These are phyloP conservation scores for Tricholoma flavovirens DNA, from an alignment of 768 basidiomycete genomes.

Conservation along the genomic window DNA sequence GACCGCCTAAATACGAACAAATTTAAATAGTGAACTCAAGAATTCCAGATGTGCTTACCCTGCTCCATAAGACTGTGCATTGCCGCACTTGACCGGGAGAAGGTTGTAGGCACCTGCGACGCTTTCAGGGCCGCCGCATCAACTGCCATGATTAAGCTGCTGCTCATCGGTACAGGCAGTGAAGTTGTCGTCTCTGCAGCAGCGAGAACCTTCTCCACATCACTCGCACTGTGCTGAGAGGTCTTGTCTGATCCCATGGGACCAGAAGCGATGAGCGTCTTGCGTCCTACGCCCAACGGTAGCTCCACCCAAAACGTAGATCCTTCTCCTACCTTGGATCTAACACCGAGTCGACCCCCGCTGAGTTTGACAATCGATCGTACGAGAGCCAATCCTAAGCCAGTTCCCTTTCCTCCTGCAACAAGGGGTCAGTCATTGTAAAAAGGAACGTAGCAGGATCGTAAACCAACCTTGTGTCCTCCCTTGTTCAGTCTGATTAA, in stretches of 20 bases:
- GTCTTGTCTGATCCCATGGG: conserved; percentile 14
- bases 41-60: conserved; percentile 24
- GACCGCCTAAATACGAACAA: conserved; percentile 36
- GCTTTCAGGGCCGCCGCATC: conserved; percentile 25
- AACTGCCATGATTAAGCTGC: conserved; percentile 22
- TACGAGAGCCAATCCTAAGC: conserved; percentile 70
- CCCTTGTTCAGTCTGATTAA: conserved; percentile 76
- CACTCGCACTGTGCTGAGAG: conserved; percentile 16
- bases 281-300: conserved; percentile 67
- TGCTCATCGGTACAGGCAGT: conserved; percentile 14
- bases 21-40: not conserved
- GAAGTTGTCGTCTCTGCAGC: conserved; percentile 14
- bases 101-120: conserved; percentile 20
- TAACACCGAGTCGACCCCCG: conserved; percentile 69
- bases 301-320: conserved; percentile 89
- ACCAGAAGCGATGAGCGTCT: conserved; percentile 28
- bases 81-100: conserved; percentile 35
- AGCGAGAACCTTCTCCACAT: conserved; percentile 15
- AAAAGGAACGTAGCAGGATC: not conserved
- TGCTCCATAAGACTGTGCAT: conserved; percentile 68
- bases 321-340: conserved; percentile 58
- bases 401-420: conserved; percentile 61
- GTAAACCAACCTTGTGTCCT: conserved; percentile 48
- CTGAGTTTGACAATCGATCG: conserved; percentile 73
- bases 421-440: conserved; percentile 7